Evolutionary conservation across 179 eudicot species (phyloP).

Genomic region (Heliamphora pulchella): DNA sequence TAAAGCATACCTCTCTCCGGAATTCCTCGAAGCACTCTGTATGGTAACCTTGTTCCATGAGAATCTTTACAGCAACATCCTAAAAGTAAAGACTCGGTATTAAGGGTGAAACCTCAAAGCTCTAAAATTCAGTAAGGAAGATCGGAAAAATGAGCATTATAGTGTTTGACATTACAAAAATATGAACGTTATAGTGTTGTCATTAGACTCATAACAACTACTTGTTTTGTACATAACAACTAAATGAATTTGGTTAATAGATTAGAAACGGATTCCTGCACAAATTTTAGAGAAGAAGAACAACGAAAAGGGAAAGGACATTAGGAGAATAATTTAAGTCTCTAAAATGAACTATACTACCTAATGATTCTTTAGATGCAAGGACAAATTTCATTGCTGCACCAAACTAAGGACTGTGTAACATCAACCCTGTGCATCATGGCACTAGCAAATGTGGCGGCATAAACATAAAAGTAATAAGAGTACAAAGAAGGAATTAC

Average conservation of each 20-base stretch:
- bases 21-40: conserved; percentile 48
- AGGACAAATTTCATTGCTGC: not conserved
- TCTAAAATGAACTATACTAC: not conserved
- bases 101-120: not conserved
- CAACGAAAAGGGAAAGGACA: not conserved
- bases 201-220: too few relatives aligned
- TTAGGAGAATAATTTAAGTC: not conserved
- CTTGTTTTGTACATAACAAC: too few relatives aligned
- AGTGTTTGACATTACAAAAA: not conserved
- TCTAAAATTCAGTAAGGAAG: not conserved
- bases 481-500: not conserved
- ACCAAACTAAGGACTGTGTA: not conserved
- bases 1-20: conserved; percentile 44
- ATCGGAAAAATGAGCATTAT: too few relatives aligned
- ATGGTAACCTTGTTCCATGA: conserved; percentile 50
- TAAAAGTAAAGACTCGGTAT: conserved; percentile 10
- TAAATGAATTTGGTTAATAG: not conserved
- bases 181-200: not conserved
- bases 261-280: not conserved
- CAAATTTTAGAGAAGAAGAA: not conserved
- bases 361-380: not conserved
- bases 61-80: conserved; percentile 69
- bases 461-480: not conserved
- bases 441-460: conserved; percentile 1
- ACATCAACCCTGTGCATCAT: not conserved